Percentiles rank a stretch among this genome's conserved stretches.
Conservation (phyloP, 164 flowering plant genomes). For the Chimonanthus salicifolius region DNA sequence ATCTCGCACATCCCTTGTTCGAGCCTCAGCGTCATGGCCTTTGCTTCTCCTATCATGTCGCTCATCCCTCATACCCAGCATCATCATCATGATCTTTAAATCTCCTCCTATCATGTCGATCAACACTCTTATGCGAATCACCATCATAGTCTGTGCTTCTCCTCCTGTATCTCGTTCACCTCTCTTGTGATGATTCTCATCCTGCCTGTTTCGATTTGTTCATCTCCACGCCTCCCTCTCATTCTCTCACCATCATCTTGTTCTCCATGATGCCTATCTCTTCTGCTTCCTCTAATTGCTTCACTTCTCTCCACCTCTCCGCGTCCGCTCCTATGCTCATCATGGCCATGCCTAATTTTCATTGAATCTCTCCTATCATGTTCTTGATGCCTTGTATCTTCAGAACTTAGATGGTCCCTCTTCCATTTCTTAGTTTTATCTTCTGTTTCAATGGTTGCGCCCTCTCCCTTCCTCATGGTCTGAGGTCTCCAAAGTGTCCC, state of each 20-base stretch:
- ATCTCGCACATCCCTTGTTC: slow-evolving; percentile 9
- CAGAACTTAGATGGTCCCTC: slow-evolving; percentile 12
- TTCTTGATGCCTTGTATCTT: slow-evolving; percentile 19
- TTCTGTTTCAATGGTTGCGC: slow-evolving; percentile 23
- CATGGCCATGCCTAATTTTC: slow-evolving; percentile 21
- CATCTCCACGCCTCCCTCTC: slow-evolving; percentile 11
- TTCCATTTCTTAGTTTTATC: slow-evolving; percentile 20
- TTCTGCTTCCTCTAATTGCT: slow-evolving; percentile 25
- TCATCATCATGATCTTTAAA: slow-evolving; percentile 5
- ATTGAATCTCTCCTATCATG: slow-evolving; percentile 23
- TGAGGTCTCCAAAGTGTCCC: slow-evolving; percentile 35
- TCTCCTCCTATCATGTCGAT: slow-evolving; percentile 9
- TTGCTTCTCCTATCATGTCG: slow-evolving; percentile 10
- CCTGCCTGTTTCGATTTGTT: slow-evolving; percentile 15
- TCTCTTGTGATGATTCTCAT: slow-evolving; percentile 12
- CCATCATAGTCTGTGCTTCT: slow-evolving; percentile 1
- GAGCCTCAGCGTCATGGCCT: slow-evolving; percentile 1
- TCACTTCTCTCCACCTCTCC: slow-evolving; percentile 22
- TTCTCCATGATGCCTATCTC: slow-evolving; percentile 13
- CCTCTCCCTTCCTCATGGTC: slow-evolving; percentile 21
- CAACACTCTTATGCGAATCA: slow-evolving; percentile 12
- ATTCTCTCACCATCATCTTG: slow-evolving; percentile 17
- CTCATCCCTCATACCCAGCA: slow-evolving; percentile 8
- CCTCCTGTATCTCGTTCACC: slow-evolving; percentile 15
- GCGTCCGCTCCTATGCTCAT: slow-evolving; percentile 25